These are phyloP conservation scores for Cladochytrium replicatum DNA, from an alignment of 192 early-diverging fungal genomes.

Conservation along the genomic window DNA sequence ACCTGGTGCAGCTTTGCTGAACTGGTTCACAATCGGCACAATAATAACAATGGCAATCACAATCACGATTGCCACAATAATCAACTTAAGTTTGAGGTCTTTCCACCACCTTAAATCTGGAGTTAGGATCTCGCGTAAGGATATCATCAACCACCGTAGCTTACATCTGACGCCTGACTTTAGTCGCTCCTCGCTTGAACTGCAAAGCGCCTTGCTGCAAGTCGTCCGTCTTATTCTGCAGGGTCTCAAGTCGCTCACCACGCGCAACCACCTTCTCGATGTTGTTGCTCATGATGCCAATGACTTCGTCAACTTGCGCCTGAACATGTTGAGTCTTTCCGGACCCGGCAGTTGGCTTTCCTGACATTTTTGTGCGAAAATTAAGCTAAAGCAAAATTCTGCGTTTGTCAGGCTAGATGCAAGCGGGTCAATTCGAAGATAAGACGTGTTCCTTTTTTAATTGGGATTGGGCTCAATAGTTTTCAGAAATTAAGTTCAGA, in stretches of 20 bases:
- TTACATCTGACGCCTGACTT: constrained; percentile 73
- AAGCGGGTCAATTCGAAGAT: no score
- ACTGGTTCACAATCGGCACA: constrained; percentile 25
- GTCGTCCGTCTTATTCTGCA: constrained; percentile 73
- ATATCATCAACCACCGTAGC: background rate
- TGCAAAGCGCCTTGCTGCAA: constrained; percentile 55
- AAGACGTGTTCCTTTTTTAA: no score
- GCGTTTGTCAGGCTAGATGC: no score
- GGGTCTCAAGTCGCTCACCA: constrained; percentile 70
- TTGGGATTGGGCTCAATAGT: no score
- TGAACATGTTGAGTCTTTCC: no score
- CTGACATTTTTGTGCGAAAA: no score
- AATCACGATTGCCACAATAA: constrained; percentile 66
- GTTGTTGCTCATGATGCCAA: constrained; percentile 85
- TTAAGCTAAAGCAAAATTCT: no score
- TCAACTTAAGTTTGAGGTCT: constrained; percentile 87
- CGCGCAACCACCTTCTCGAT: constrained; percentile 78
- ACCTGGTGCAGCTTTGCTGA: no score
- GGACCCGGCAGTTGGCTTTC: no score
- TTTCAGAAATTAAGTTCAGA: no score
- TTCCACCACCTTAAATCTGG: constrained; percentile 85
- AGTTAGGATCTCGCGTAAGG: background rate
- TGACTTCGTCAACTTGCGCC: constrained; percentile 80
- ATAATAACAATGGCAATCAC: constrained; percentile 63
- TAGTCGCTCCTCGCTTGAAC: constrained; percentile 69